Evolutionary conservation across 257 asterid species (phyloP).

Genomic region (Vinca minor): DNA sequence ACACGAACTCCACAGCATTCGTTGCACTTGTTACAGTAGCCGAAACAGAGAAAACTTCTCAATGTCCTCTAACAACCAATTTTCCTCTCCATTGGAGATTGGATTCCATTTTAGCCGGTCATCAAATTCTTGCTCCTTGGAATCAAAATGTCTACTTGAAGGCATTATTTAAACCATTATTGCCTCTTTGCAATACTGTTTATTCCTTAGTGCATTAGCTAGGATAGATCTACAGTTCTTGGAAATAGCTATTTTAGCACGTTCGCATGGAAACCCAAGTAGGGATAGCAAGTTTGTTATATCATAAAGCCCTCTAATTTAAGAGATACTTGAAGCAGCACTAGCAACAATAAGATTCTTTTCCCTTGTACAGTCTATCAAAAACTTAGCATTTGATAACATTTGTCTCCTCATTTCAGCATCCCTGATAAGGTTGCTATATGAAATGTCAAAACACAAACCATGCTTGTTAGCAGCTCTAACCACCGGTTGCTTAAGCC

Average conservation of each 20-base stretch:
- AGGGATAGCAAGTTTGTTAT: slow-evolving; percentile 64
- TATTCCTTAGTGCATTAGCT: slow-evolving; percentile 58
- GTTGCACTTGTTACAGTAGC: slow-evolving; percentile 27
- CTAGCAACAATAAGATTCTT: slow-evolving; percentile 64
- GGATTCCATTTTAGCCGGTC: slow-evolving; percentile 94
- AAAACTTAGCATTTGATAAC: slow-evolving; percentile 75
- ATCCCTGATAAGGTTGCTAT: slow-evolving; percentile 62
- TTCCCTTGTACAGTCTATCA: slow-evolving; percentile 90
- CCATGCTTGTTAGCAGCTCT: slow-evolving; percentile 90
- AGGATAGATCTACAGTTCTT: slow-evolving; percentile 80
- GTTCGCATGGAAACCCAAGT: slow-evolving; percentile 61
- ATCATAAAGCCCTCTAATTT: slow-evolving; percentile 82
- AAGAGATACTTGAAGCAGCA: slow-evolving; percentile 66
- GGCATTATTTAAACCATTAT: slow-evolving; percentile 62
- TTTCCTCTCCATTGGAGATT: slow-evolving; percentile 91
- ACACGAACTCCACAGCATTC: slow-evolving; percentile 43
- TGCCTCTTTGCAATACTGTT: slow-evolving; percentile 60
- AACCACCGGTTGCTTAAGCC: slow-evolving; percentile 71
- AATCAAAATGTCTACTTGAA: slow-evolving; percentile 28
- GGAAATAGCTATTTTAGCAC: slow-evolving; percentile 81
- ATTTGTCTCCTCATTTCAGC: slow-evolving; percentile 62
- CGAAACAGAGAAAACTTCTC: slow-evolving; percentile 53
- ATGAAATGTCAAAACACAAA: slow-evolving; percentile 77
- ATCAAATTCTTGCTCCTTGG: slow-evolving; percentile 27
- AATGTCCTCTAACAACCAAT: slow-evolving; percentile 68